Evolutionary conservation across 768 basidiomycete genomes (phyloP).

Genomic region (Tylopilus cervinicoccineus): DNA sequence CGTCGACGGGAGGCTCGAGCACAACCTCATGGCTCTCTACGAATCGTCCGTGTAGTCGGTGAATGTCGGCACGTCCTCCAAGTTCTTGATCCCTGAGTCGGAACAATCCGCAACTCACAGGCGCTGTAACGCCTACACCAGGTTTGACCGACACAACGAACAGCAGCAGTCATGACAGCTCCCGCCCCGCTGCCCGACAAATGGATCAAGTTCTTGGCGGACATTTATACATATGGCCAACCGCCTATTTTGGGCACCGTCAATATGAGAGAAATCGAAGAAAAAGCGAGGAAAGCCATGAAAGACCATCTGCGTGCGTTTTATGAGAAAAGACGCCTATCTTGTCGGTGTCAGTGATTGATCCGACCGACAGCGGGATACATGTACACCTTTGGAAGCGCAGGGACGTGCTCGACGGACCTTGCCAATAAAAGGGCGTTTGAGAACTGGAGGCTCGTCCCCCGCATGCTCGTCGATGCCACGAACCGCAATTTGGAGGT

Average conservation of each 20-base stretch:
- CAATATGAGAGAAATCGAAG: conserved; percentile 56
- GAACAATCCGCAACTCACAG: too few relatives aligned
- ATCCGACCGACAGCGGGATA: conserved; percentile 50
- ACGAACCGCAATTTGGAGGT: conserved; percentile 60
- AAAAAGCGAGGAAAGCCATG: conserved; percentile 58
- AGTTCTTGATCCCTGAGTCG: too few relatives aligned
- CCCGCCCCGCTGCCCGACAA: conserved; percentile 16
- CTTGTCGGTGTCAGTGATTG: background rate
- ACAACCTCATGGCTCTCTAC: too few relatives aligned
- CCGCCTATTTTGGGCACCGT: conserved; percentile 51
- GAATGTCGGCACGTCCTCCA: too few relatives aligned
- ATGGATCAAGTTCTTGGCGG: conserved; percentile 25
- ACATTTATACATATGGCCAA: conserved; percentile 18
- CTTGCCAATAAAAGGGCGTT: conserved; percentile 61
- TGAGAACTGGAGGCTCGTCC: conserved; percentile 69
- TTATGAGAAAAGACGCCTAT: background rate
- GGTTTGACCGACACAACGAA: too few relatives aligned
- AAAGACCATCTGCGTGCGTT: conserved; percentile 53
- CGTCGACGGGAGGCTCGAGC: too few relatives aligned
- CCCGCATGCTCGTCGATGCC: conserved; percentile 68
- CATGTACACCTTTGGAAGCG: conserved; percentile 73
- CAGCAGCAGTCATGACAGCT: conserved; percentile 14
- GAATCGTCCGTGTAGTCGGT: too few relatives aligned
- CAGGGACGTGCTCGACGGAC: conserved; percentile 68
- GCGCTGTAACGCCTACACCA: too few relatives aligned